A percentile compares a stretch with the other conserved stretches of the same genome.
Conservation (phyloP, 306 rosid genomes). For the Pyrus bretschneideri region DNA sequence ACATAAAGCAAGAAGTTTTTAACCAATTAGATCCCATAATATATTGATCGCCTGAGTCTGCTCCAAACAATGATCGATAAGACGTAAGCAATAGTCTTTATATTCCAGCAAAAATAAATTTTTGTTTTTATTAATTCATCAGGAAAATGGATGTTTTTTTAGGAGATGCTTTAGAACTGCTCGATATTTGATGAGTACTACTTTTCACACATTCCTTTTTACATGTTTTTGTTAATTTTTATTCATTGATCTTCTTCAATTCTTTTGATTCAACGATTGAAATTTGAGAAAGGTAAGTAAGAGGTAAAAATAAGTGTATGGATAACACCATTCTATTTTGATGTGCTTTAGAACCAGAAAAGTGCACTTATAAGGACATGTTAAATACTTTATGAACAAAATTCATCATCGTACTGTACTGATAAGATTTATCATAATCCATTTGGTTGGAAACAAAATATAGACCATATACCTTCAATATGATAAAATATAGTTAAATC, state of each 20-base stretch:
- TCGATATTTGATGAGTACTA: not conserved
- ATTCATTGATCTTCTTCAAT: no score
- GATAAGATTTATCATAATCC: not conserved
- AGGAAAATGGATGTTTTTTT: not conserved
- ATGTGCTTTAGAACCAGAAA: no score
- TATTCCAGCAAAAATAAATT: not conserved
- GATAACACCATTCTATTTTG: fast-evolving
- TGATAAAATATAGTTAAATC: not conserved
- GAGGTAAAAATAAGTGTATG: no score
- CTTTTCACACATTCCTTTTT: no score
- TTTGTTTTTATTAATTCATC: not conserved
- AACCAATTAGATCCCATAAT: no score
- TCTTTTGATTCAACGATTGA: no score
- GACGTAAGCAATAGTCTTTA: not conserved
- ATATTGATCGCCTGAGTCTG: no score
- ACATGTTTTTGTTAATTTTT: no score
- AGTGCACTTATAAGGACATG: not conserved
- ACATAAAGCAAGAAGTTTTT: not conserved
- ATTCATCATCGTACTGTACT: not conserved
- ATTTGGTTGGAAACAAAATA: not conserved
- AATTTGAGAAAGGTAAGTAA: no score
- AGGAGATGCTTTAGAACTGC: not conserved
- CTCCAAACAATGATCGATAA: not conserved
- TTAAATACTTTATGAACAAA: not conserved
- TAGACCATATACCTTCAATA: not conserved